These are phyloP conservation scores for Jatropha curcas DNA, from an alignment of 345 rosid genomes.

Conservation along the genomic window DNA sequence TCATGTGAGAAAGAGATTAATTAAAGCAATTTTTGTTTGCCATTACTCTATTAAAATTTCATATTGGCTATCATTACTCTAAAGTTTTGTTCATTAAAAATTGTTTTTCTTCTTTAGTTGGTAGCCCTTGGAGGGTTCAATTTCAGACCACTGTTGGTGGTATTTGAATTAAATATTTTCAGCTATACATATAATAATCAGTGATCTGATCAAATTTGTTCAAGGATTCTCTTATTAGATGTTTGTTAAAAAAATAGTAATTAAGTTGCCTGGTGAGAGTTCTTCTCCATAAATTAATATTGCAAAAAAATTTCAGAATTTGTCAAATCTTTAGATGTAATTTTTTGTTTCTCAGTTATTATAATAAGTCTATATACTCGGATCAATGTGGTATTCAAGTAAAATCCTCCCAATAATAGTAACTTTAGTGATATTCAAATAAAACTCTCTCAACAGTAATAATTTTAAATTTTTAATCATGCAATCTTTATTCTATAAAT, in stretches of 20 bases:
- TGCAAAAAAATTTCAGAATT: no score
- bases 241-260: constrained; percentile 16
- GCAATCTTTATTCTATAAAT: no score
- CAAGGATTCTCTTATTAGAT: constrained; percentile 18
- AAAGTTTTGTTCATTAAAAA: background rate
- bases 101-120: background rate
- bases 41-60: background rate
- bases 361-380: no score
- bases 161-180: background rate
- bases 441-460: no score
- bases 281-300: background rate
- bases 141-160: constrained; percentile 6
- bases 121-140: constrained; percentile 16
- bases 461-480: no score
- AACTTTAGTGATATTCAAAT: no score
- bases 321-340: no score
- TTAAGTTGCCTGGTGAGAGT: constrained; percentile 3
- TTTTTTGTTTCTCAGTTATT: no score
- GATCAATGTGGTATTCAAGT: no score
- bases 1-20: background rate
- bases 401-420: no score
- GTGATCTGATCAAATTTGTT: constrained; percentile 24
- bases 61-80: constrained; percentile 11
- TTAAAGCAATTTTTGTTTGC: constrained; percentile 15
- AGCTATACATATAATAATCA: constrained; percentile 10